Evolutionary conservation across 139 green algal genomes (phyloP).

Genomic region (Desmodesmus armatus): DNA sequence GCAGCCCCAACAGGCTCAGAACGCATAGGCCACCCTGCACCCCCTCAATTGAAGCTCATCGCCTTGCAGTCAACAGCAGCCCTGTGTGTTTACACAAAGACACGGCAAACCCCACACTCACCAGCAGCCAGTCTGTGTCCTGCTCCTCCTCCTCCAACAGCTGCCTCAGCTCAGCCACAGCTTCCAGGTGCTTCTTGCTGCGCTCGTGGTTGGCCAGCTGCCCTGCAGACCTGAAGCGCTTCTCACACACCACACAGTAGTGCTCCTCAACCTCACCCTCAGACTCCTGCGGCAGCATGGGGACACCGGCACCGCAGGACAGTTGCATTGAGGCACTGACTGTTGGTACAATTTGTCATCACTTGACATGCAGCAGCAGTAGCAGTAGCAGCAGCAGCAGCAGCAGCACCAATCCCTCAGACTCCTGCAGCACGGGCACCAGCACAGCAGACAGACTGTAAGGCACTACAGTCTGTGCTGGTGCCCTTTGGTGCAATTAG

Average conservation of each 20-base stretch:
- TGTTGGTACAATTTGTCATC: background rate
- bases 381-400: background rate
- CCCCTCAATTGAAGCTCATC: background rate
- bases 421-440: background rate
- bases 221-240: conserved; percentile 88
- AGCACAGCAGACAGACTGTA: background rate
- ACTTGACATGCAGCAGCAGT: background rate
- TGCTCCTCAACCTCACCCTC: conserved; percentile 47
- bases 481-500: background rate
- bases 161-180: conserved; percentile 58
- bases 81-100: background rate
- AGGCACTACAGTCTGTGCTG: background rate
- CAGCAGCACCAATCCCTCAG: background rate
- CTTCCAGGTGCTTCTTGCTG: conserved; percentile 85
- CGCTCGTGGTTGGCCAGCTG: conserved; percentile 90
- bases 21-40: background rate
- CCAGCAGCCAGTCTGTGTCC: conserved; percentile 40
- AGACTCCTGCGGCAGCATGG: too few species aligned
- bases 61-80: background rate
- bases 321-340: background rate
- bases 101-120: background rate
- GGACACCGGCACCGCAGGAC: too few species aligned
- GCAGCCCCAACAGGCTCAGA: background rate
- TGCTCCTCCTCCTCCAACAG: conserved; percentile 71
- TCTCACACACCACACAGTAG: conserved; percentile 93